Conservation (phyloP, 2,329 filamentous ascomycete genomes). For the Colletotrichum sublineola region DNA sequence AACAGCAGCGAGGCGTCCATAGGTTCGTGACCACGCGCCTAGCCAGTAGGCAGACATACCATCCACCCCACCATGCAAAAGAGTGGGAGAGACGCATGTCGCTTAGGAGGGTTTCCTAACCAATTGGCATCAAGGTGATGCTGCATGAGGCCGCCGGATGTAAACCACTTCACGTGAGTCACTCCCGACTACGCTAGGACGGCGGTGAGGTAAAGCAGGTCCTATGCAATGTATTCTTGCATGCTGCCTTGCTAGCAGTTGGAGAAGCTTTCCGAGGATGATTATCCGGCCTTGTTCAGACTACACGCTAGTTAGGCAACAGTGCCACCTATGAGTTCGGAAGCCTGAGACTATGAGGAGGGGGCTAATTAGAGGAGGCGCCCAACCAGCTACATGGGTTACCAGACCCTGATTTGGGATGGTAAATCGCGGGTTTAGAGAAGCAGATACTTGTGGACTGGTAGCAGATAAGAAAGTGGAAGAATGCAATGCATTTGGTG, state of each 20-base stretch:
- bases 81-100: neutral
- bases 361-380: neutral
- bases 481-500: neutral
- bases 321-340: neutral
- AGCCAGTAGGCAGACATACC: conserved; percentile 6
- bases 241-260: neutral
- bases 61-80: neutral
- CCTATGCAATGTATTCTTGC: neutral
- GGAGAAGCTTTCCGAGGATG: neutral
- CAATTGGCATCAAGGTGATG: neutral
- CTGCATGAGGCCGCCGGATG: conserved; percentile 12
- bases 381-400: neutral
- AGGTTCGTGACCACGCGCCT: neutral
- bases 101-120: neutral
- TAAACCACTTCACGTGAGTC: conserved; percentile 9
- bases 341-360: conserved; percentile 3
- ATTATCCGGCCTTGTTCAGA: neutral
- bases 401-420: neutral
- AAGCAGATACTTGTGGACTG: neutral
- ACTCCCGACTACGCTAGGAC: conserved; percentile 10
- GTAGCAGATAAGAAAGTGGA: neutral
- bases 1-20: conserved; percentile 6
- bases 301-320: conserved; percentile 12
- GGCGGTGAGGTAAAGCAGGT: conserved; percentile 5
- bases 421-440: neutral